Evolutionary conservation across 164 flowering plant species (phyloP).

Genomic region (Tetracentron sinense): DNA sequence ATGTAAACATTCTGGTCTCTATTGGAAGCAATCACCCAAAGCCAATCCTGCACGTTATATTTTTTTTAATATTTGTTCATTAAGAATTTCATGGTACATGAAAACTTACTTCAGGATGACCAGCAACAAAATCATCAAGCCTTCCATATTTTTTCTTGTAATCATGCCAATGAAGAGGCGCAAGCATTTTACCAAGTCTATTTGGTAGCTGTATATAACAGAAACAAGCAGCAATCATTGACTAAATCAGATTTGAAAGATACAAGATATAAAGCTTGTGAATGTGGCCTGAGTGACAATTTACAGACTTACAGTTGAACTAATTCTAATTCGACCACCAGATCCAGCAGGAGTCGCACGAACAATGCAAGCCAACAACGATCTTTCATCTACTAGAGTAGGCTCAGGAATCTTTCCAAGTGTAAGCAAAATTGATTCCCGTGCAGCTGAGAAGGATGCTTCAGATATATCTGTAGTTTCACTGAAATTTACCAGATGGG

Average conservation of each 20-base stretch:
- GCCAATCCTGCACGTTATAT: too few species aligned
- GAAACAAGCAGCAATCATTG: constrained; percentile 4
- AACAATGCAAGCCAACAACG: constrained; percentile 76
- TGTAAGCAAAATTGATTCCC: constrained; percentile 19
- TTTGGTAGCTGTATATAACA: constrained; percentile 65
- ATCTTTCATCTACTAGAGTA: constrained; percentile 70
- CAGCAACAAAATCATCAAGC: constrained; percentile 82
- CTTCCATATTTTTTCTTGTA: constrained; percentile 85
- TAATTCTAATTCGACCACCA: constrained; percentile 71
- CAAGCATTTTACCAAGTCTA: constrained; percentile 92
- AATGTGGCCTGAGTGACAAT: not conserved
- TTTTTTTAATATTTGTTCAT: too few species aligned
- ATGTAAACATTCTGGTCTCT: too few species aligned
- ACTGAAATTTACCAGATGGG: constrained; percentile 19
- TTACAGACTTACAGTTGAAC: constrained; percentile 68
- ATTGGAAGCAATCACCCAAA: too few species aligned
- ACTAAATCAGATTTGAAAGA: constrained; percentile 4
- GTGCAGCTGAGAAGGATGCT: constrained; percentile 31
- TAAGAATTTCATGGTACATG: not conserved
- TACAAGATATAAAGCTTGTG: not conserved
- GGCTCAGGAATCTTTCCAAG: constrained; percentile 38
- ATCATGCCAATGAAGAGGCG: constrained; percentile 97
- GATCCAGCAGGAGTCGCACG: constrained; percentile 87
- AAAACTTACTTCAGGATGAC: constrained; percentile 74
- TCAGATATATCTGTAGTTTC: constrained; percentile 38